Evolutionary conservation across 768 basidiomycete species (phyloP).

Genomic region (Amanita rimosa): DNA sequence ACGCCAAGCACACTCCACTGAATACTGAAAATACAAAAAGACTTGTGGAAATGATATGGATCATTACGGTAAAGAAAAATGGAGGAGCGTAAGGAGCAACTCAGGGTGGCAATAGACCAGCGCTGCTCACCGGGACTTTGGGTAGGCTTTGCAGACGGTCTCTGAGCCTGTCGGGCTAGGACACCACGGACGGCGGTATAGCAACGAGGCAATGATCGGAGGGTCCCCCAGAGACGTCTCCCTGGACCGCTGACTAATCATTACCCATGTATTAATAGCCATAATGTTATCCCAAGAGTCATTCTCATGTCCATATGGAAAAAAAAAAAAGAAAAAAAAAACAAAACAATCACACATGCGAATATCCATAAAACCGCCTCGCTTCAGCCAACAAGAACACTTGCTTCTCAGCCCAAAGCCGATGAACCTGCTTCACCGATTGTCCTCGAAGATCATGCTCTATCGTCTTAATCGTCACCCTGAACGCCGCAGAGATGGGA

Average conservation of each 20-base stretch:
- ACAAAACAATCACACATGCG: background rate
- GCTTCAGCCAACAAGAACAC: conserved; percentile 25
- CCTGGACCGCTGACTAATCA: conserved; percentile 7
- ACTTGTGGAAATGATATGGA: background rate
- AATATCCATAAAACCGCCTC: conserved; percentile 27
- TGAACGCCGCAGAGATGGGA: conserved; percentile 75
- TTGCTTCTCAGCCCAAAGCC: conserved; percentile 41
- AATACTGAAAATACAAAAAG: background rate
- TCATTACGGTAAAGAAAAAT: background rate
- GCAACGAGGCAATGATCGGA: background rate
- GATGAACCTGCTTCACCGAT: conserved; percentile 46
- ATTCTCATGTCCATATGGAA: background rate
- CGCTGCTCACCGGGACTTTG: conserved; percentile 5
- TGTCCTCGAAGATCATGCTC: conserved; percentile 42
- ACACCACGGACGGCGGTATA: conserved; percentile 4
- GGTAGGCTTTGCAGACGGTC: conserved; percentile 2
- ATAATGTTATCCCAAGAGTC: too few relatives aligned
- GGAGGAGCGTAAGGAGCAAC: background rate
- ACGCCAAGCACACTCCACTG: background rate
- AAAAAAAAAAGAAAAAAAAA: background rate
- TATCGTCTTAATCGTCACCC: conserved; percentile 64
- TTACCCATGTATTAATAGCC: background rate
- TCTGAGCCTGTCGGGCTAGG: conserved; percentile 2
- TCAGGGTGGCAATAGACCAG: conserved; percentile 2
- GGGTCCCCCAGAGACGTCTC: conserved; percentile 6